Percentiles rank a stretch among this genome's conserved stretches.
phyloP scores from a whole-genome alignment of 2,329 filamentous ascomycete genomes.

The Penicillium sp. region DNA sequence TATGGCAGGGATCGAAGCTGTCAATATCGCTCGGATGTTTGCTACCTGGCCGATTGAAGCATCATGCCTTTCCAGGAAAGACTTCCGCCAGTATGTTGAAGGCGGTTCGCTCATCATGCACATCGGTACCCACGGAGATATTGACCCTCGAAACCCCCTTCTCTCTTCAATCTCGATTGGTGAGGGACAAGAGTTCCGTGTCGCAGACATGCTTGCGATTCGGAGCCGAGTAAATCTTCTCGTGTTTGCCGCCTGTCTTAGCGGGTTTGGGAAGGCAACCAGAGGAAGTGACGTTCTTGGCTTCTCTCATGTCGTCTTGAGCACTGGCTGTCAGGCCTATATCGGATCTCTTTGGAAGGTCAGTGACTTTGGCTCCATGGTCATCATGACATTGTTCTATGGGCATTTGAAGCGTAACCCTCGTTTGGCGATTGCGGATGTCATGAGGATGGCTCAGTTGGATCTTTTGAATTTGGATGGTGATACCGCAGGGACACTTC shows the following conservation, averaged over 20 bases:
- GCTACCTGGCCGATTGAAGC: slow-evolving; percentile 27
- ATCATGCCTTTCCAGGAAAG: slow-evolving; percentile 19
- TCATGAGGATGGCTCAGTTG: slow-evolving; percentile 18
- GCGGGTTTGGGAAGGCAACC: slow-evolving; percentile 23
- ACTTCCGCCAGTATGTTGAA: slow-evolving; percentile 22
- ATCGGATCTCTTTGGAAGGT: slow-evolving; percentile 27
- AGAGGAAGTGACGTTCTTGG: slow-evolving; percentile 24
- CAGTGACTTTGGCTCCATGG: slow-evolving; percentile 26
- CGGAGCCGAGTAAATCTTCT: slow-evolving; percentile 22
- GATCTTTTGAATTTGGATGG: slow-evolving; percentile 19
- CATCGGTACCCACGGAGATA: slow-evolving; percentile 24
- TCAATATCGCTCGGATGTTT: slow-evolving; percentile 25
- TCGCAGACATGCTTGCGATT: slow-evolving; percentile 24
- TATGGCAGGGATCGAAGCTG: slow-evolving; percentile 26
- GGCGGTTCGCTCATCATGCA: slow-evolving; percentile 22
- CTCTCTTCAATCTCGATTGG: slow-evolving; percentile 27
- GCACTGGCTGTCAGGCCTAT: slow-evolving; percentile 26
- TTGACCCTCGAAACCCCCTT: slow-evolving; percentile 21
- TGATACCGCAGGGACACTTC: slow-evolving; percentile 14
- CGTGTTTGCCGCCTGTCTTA: slow-evolving; percentile 27
- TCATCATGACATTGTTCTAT: slow-evolving; percentile 27
- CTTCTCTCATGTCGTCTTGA: slow-evolving; percentile 27
- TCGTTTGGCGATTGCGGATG: slow-evolving; percentile 11
- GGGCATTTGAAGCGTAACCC: slow-evolving; percentile 15
- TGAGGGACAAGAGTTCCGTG: slow-evolving; percentile 25